Percentiles rank a stretch among this genome's conserved stretches.
Evolutionary conservation across 805 yeast genomes (phyloP).

Genomic region (Lachancea quebecensis): DNA sequence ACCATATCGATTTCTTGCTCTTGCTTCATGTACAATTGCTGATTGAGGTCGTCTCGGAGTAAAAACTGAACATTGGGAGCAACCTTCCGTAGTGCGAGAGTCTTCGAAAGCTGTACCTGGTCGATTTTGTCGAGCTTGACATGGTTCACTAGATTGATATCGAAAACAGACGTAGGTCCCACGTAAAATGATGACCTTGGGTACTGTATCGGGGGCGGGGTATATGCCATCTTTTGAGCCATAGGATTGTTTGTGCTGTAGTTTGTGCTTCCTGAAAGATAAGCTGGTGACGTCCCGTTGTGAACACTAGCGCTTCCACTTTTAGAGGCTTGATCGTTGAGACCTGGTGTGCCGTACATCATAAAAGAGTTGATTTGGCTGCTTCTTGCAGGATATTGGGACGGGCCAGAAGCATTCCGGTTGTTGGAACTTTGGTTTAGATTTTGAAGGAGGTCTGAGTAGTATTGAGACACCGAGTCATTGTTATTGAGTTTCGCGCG

Average conservation of each 20-base stretch:
- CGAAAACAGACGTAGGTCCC: constrained; percentile 85
- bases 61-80: constrained; percentile 70
- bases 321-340: constrained; percentile 9
- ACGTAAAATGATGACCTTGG: constrained; percentile 86
- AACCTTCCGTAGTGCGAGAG: constrained; percentile 69
- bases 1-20: constrained; percentile 76
- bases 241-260: constrained; percentile 17
- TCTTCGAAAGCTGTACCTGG: constrained; percentile 66
- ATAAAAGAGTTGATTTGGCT: not conserved
- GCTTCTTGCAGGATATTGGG: not conserved
- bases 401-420: constrained; percentile 2
- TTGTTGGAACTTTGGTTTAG: constrained; percentile 9
- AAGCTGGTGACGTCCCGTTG: constrained; percentile 1
- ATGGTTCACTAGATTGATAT: constrained; percentile 57
- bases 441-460: constrained; percentile 22
- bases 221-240: constrained; percentile 2
- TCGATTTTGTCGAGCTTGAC: constrained; percentile 65
- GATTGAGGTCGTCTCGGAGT: constrained; percentile 72
- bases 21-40: constrained; percentile 58
- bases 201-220: constrained; percentile 53
- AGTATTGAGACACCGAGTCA: constrained; percentile 15
- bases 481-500: constrained; percentile 16
- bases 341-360: constrained; percentile 3
- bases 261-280: not conserved
- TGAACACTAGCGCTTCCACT: not conserved